Evolutionary conservation across 2,329 filamentous ascomycete genomes (phyloP), one percentile per base, ranked within the genome.

Genomic region (Fusarium brevicatenulatum): DNA sequence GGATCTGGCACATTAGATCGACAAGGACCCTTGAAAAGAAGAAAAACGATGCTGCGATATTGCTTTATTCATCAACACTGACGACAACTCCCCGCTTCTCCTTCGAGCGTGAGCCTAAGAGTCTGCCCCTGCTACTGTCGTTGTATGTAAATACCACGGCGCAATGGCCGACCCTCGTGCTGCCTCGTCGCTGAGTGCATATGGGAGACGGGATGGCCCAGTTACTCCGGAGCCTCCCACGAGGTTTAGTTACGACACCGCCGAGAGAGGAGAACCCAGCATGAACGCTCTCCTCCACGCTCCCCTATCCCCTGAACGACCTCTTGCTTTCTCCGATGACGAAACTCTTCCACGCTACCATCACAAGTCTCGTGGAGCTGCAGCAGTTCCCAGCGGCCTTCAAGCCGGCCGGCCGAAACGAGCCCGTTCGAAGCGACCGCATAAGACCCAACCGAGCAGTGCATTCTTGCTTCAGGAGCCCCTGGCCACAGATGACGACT

Each of bases 381-480:
- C 53, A 44, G 69, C 69, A 46, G 53, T 56, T 52, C 44, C 59
- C 30, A 72, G 68, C 36, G 70, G 58, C 54, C 70, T 67, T 62
- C 71, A 75, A 57, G 72, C 73, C 9, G 73, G 65, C 37, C 75
- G 72, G 34, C 71, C 74, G 30, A 78, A 77, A 40, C 78, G 80
- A 66, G 54, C 69, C 28, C 71, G 65, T 52, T 63, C 74, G 25
- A 76, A 78, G 49, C 76, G 80, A 66, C 79, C 75, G 46, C 81
- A 85, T 59, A 87, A 84, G 75, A 80, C 83, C 36, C 83, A 86
- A 21, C 81, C 86, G 10, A 84, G 82, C 70, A 85, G 86, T 52
- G 85, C 84, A 12, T 90, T 90, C 73, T 82, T 89, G 57, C 82
- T 89, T 19, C 80, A 84, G 36, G 86, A 87, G 70, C 77, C 83